phyloP scores from a whole-genome alignment of 345 rosid species.

The Erodium maritimum region DNA sequence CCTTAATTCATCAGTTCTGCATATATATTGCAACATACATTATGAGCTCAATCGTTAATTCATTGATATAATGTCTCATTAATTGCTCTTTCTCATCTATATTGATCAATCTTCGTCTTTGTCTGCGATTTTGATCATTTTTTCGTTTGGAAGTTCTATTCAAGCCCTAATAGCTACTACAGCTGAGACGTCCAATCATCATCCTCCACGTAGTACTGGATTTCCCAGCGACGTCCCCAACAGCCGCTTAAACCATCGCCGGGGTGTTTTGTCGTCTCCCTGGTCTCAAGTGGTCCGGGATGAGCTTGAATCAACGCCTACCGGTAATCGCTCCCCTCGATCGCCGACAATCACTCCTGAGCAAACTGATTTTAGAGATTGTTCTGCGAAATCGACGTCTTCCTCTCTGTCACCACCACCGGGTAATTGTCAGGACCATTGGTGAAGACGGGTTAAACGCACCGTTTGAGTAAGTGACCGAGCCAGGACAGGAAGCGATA shows the following conservation, averaged over 20 bases:
- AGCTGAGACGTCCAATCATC: constrained; percentile 34
- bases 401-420: constrained; percentile 6
- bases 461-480: no score
- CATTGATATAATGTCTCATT: neutral
- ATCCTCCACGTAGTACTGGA: constrained; percentile 16
- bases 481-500: no score
- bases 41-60: no score
- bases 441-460: no score
- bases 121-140: no score
- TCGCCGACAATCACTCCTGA: constrained; percentile 13
- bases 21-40: no score
- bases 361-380: constrained; percentile 12
- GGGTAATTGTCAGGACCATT: no score
- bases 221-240: constrained; percentile 12
- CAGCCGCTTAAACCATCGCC: constrained; percentile 21
- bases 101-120: no score
- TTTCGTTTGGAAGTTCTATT: no score
- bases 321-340: constrained; percentile 10
- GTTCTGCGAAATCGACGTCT: constrained; percentile 14
- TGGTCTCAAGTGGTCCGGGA: constrained; percentile 37
- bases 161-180: constrained; percentile 24
- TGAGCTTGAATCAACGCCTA: constrained; percentile 19
- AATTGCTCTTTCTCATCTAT: no score
- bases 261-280: constrained; percentile 21
- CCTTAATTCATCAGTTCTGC: no score